Evolutionary conservation across 1,284 basidiomycete species (phyloP), one percentile per base, ranked within the genome.

Genomic region (Tilletia caries): DNA sequence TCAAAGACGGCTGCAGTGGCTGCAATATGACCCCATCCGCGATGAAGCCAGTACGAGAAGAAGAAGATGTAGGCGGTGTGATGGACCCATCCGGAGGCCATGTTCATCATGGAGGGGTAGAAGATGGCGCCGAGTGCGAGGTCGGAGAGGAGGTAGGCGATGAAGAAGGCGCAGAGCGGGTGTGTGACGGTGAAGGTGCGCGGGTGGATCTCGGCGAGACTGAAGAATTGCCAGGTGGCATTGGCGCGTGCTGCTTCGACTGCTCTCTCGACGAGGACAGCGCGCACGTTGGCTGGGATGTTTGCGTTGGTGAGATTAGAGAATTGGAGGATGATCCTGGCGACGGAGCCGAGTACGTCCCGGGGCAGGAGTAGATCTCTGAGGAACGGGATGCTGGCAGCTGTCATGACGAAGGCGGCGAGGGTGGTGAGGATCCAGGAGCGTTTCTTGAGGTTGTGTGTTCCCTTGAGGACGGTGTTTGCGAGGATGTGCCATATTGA

Each of bases 391-490:
- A 79, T 54, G 29, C 78, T 78, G 44, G 74, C 74, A 4, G 72
- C 20, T 25, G 77, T 79, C 73, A 80, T 77, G 50, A 79, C 76
- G 48, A 77, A 70, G 48, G 74, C 79, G 67, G 75, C 71, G 15
- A 83, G 46, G 33, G 79, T 83, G 27, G 81, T 83, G 66, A 83
- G 74, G 68, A 83, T 82, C 81, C 81, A 83, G 44, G 76, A 78
- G 25, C 80, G 76, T 64, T 79, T 77, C 68, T 79, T 81, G 70
- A 74, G 73, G 71, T 76, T 73, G 8, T 77, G 75, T 23, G 74
- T 71, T 67, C 52, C 70, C 20, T 72, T 70, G 60, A 74, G 77
- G 58, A 75, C 65, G 8, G 76, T 73, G 41, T 71, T 65, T 13
- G 78, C 74, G 27, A 82, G 66, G 1, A 73, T 44, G 27, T 82